These are phyloP conservation scores for Cytospora chrysosperma DNA, from an alignment of 2,329 filamentous ascomycete genomes.

Conservation along the genomic window DNA sequence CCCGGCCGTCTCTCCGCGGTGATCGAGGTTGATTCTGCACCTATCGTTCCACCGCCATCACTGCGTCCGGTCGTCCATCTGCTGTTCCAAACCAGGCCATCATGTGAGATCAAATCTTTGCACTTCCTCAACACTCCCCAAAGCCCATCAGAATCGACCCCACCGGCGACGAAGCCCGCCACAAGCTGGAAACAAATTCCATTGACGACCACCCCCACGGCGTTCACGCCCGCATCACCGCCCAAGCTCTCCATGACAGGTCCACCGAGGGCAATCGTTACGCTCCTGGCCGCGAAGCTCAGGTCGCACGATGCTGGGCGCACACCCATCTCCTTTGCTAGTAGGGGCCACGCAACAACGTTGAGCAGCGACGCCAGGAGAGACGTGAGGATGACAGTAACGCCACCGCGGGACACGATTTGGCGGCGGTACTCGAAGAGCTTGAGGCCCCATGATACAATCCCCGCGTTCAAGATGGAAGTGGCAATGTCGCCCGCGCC, in stretches of 20 bases:
- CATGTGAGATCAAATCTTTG: background rate
- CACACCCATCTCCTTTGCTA: constrained; percentile 40
- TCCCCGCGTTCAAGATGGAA: constrained; percentile 50
- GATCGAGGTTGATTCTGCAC: background rate
- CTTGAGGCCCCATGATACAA: constrained; percentile 54
- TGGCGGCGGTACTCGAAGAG: constrained; percentile 49
- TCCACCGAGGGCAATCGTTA: constrained; percentile 49
- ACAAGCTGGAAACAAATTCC: constrained; percentile 44
- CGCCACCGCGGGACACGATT: constrained; percentile 44
- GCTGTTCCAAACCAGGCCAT: background rate
- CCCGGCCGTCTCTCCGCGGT: background rate
- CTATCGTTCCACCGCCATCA: background rate
- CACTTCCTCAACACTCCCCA: background rate
- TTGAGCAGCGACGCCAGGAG: constrained; percentile 40
- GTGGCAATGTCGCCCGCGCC: constrained; percentile 50
- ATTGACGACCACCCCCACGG: constrained; percentile 51
- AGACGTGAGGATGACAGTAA: constrained; percentile 40
- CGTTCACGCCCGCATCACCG: constrained; percentile 48
- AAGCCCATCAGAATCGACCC: background rate
- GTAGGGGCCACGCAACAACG: constrained; percentile 41
- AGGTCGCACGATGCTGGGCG: constrained; percentile 35
- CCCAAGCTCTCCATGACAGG: constrained; percentile 46
- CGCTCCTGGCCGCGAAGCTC: constrained; percentile 50
- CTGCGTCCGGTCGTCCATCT: background rate
- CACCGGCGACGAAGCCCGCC: constrained; percentile 33